These are phyloP conservation scores for Coniochaeta sp. DNA, from an alignment of 2,329 filamentous ascomycete genomes.

Conservation along the genomic window DNA sequence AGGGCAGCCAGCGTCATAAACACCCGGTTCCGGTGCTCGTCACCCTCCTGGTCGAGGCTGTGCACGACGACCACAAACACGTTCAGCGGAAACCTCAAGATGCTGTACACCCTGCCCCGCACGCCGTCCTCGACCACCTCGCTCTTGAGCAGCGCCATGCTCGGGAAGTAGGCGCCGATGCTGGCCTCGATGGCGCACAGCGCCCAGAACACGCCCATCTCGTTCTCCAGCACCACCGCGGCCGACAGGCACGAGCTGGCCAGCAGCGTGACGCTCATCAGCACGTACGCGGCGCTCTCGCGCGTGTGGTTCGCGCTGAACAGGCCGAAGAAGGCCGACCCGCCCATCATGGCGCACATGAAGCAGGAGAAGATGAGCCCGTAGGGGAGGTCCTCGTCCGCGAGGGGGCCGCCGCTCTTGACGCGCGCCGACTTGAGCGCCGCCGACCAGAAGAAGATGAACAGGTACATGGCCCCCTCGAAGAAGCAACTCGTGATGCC, in stretches of 20 bases:
- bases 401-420: conserved; percentile 10
- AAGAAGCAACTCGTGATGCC: conserved; percentile 48
- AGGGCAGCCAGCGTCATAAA: conserved; percentile 13
- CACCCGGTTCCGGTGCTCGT: conserved; percentile 19
- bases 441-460: conserved; percentile 56
- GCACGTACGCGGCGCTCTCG: conserved; percentile 21
- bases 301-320: conserved; percentile 19
- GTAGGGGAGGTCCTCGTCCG: conserved; percentile 26
- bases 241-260: conserved; percentile 29
- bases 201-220: conserved; percentile 41
- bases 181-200: conserved; percentile 52
- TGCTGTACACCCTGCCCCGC: conserved; percentile 46
- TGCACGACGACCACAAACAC: conserved; percentile 42
- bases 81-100: conserved; percentile 50
- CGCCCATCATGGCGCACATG: conserved; percentile 50
- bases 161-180: conserved; percentile 51
- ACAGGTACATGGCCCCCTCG: conserved; percentile 55
- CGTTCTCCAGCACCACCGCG: conserved; percentile 32
- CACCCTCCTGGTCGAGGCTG: conserved; percentile 33
- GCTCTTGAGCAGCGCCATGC: conserved; percentile 47
- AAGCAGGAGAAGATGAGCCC: conserved; percentile 48
- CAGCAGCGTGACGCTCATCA: conserved; percentile 24
- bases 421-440: conserved; percentile 37
- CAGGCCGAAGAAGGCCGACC: conserved; percentile 39
- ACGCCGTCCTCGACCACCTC: conserved; percentile 44